Base-by-base conservation (phyloP, 1,284 basidiomycete genomes). In the Gomphus bonarii region DNA sequence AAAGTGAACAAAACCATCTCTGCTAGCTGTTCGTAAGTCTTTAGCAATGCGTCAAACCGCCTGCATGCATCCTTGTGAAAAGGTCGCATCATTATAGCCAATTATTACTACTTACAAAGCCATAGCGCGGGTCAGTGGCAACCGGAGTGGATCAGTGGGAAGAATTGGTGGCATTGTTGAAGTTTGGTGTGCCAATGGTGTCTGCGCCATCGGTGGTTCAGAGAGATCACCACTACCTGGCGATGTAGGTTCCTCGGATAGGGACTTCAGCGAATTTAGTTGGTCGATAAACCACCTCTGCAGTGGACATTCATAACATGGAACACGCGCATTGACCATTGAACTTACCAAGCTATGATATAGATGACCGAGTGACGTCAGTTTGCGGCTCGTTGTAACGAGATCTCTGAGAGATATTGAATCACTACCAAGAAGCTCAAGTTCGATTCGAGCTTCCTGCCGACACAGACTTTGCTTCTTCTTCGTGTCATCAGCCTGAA, bases 1-100 rank as follows among this genome's bases (percentile, higher is more conserved):
- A 99, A 82, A 3, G 91, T 95, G 68, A 91, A 87, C 43, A 98
- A 73, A 51, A 98, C 85, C 59, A 92, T 78, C 64, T 90, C 85
- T 2, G 91, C 85, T 5, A 99, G 78, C 63, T 94, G 90, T 57
- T 86, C 82, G 64, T 93, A 99, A 2, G 94, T 95, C 68, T 87
- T 84, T 38, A 95, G 76, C 46, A 98, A 75, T 0, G 93, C 86
- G 66, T 94, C 86, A 72, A 93, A 95, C 31, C 92, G 91, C 60
- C 93, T 94, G 62, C 22, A 51, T 58, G 59, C 55, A 62, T 57
- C 56, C 48, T 54, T 48, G 51, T 42, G 54, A 49, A 25, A 25
- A 5, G 18, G 6, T 31, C 50, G 18, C 30, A 20, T 12, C 16
- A 35, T 11, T 53, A 54, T 54, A 30, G 28, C 22, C 12, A 57